These are phyloP conservation scores for Orbilia quercus DNA, from an alignment of 2,329 filamentous ascomycete species.

Conservation along the genomic window DNA sequence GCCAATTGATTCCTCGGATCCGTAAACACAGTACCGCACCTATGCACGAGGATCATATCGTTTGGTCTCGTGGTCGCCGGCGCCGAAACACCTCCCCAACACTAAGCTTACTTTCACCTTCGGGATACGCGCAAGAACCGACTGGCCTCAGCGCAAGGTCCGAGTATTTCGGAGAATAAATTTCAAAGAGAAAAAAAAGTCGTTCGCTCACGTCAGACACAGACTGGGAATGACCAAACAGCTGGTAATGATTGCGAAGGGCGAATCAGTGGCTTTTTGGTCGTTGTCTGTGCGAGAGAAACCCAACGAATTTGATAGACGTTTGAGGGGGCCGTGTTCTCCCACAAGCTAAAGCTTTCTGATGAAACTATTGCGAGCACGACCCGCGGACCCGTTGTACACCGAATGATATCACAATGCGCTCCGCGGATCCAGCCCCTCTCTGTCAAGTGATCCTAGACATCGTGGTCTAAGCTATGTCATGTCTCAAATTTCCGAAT, in stretches of 20 bases:
- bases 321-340: constrained; percentile 2
- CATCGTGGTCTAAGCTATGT: constrained; percentile 8
- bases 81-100: constrained; percentile 35
- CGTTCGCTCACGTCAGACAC: constrained; percentile 51
- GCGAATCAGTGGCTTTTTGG: constrained; percentile 20
- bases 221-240: constrained; percentile 15
- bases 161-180: neutral
- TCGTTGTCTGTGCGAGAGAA: constrained; percentile 7
- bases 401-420: constrained; percentile 29
- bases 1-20: constrained; percentile 25
- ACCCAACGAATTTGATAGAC: constrained; percentile 24
- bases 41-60: constrained; percentile 4
- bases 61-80: constrained; percentile 41
- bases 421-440: constrained; percentile 1
- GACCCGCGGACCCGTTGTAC: neutral
- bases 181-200: constrained; percentile 18
- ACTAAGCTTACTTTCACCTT: constrained; percentile 50
- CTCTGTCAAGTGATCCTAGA: constrained; percentile 37
- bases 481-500: constrained; percentile 40
- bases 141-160: constrained; percentile 2
- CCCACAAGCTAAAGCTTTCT: neutral
- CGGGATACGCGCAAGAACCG: constrained; percentile 42
- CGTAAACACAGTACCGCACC: constrained; percentile 21
- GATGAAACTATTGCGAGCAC: neutral
- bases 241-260: constrained; percentile 24